Evolutionary conservation across 208 protist genomes (phyloP), one percentile per base, ranked within the genome.

Genomic region (Leishmania major): DNA sequence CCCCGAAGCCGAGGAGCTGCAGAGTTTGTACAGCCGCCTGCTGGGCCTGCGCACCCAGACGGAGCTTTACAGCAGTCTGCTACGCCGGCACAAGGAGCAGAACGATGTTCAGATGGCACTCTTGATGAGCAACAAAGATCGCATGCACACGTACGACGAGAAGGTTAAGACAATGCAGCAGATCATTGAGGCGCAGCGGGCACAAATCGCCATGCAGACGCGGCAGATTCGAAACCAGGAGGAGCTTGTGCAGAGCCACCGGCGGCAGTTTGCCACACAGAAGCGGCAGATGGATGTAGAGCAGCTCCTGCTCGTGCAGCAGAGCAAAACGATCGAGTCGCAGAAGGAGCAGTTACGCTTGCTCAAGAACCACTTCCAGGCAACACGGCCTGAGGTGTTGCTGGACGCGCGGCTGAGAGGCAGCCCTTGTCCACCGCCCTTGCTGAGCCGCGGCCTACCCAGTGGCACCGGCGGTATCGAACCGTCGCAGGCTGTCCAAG

Each of bases 151-250:
- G 37, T 95, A 94, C 86, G 92, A 97, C 64, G 91, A 94, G 75
- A 97, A 96, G 77, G 74, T 97, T 28, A 75, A 84, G 25, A 95
- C 92, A 28, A 94, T 97, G 92, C 90, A 96, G 75, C 91, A 97
- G 80, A 96, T 97, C 74, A 94, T 96, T 71, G 88, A 92, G 51
- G 90, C 94, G 15, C 94, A 96, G 84, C 84, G 90, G 53, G 55
- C 90, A 37, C 90, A 95, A 84, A 96, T 97, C 28, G 84, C 91
- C 45, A 91, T 97, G 59, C 91, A 96, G 79, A 88, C 90, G 70
- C 84, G 91, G 53, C 85, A 95, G 43, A 80, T 95, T 28, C 81
- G 78, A 64, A 91, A 96, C 75, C 92, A 96, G 73, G 90, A 89
- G 66, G 86, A 93, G 37, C 93, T 91, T 3, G 95, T 97, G 77